Conservation (phyloP, 148 eudicot genomes). For the Silene conica region DNA sequence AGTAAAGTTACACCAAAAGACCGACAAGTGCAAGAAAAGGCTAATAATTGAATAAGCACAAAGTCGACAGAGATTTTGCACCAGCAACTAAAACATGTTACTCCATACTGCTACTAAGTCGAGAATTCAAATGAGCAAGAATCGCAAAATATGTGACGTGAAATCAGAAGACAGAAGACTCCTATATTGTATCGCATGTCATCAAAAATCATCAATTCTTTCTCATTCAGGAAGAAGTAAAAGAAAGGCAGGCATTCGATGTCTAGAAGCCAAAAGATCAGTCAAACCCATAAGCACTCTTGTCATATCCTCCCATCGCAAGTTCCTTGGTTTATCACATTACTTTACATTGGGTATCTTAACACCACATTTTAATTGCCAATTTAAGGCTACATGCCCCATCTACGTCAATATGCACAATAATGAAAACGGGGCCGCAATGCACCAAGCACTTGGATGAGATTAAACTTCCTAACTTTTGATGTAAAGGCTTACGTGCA, state of each 20-base stretch:
- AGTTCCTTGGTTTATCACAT: neutral
- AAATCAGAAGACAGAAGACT: neutral
- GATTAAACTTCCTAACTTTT: neutral
- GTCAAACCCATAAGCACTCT: neutral
- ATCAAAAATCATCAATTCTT: neutral
- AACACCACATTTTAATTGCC: constrained; percentile 20
- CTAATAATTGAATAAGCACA: too few species aligned
- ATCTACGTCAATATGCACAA: constrained; percentile 26
- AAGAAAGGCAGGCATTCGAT: too few species aligned
- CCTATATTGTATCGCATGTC: neutral
- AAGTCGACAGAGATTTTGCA: too few species aligned
- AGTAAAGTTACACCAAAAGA: too few species aligned
- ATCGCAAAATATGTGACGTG: neutral
- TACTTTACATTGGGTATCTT: neutral
- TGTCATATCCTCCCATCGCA: neutral
- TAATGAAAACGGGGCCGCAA: constrained; percentile 6
- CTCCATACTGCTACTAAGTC: too few species aligned
- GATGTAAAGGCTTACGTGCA: constrained; percentile 20
- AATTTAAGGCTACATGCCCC: neutral
- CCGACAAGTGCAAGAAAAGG: too few species aligned
- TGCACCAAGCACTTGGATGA: constrained; percentile 7
- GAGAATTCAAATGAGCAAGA: too few species aligned
- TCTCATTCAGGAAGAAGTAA: neutral
- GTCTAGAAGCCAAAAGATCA: neutral
- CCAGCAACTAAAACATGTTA: too few species aligned